Evolutionary conservation across 495 filamentous ascomycete genomes (phyloP).

Genomic region (Lasiosphaeriaceae sp.): DNA sequence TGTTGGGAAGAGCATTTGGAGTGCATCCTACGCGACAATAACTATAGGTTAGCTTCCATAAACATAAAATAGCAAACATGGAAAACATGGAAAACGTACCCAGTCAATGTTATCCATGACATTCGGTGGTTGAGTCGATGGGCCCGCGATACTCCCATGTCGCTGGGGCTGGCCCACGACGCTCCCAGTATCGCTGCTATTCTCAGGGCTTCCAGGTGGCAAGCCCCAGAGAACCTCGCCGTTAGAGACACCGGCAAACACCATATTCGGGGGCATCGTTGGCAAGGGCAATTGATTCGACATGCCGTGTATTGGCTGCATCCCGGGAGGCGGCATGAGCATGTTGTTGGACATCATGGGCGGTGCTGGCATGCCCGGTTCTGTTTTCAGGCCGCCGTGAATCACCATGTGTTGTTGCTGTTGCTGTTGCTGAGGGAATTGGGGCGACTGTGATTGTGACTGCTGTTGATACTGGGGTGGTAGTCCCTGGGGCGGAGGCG

Average conservation of each 20-base stretch:
- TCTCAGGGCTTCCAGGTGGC: conserved; percentile 35
- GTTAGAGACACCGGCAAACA: conserved; percentile 43
- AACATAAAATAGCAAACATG: not conserved
- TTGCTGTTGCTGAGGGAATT: conserved; percentile 13
- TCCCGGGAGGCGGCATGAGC: not conserved
- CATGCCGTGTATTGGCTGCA: not conserved
- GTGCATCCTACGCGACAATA: conserved; percentile 19
- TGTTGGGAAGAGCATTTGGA: conserved; percentile 32
- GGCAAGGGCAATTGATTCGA: not conserved
- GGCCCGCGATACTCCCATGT: conserved; percentile 2
- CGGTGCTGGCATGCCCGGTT: not conserved
- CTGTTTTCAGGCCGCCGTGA: not conserved
- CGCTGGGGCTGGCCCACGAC: conserved; percentile 21
- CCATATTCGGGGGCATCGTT: conserved; percentile 25
- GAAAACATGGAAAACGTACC: conserved; percentile 20
- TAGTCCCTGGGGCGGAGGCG: conserved; percentile 15
- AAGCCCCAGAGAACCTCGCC: conserved; percentile 43
- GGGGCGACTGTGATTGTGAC: not conserved
- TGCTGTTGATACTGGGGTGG: conserved; percentile 17
- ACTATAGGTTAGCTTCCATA: not conserved
- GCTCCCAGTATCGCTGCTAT: conserved; percentile 28
- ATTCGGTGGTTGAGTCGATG: not conserved
- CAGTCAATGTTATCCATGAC: conserved; percentile 35
- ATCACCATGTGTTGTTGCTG: conserved; percentile 7
- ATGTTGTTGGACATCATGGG: not conserved